Evolutionary conservation across 192 early-diverging fungal species (phyloP).

Genomic region (Cetraspora pellucida): DNA sequence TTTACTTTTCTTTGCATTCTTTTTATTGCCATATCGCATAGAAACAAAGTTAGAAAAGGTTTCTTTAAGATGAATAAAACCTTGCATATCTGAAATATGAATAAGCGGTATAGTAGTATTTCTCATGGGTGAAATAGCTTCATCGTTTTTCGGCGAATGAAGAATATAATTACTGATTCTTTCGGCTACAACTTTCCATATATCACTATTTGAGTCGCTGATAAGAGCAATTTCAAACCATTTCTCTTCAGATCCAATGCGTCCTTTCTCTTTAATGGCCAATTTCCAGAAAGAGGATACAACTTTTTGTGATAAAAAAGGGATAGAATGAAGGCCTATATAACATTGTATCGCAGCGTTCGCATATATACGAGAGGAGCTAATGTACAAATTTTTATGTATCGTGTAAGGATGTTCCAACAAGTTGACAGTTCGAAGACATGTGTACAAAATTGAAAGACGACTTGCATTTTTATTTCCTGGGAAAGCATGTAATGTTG

Average conservation of each 20-base stretch:
- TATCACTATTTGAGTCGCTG: background rate
- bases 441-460: constrained; percentile 27
- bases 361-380: constrained; percentile 26
- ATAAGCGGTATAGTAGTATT: constrained; percentile 24
- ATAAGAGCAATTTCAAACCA: constrained; percentile 25
- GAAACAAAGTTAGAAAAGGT: constrained; percentile 28
- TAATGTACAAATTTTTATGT: background rate
- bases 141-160: background rate
- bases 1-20: background rate
- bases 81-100: constrained; percentile 11
- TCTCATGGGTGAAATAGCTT: background rate
- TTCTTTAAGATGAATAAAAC: constrained; percentile 20
- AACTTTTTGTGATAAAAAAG: constrained; percentile 13
- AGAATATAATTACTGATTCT: background rate
- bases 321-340: constrained; percentile 26
- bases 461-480: constrained; percentile 30
- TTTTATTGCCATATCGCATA: constrained; percentile 4
- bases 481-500: background rate
- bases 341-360: constrained; percentile 31
- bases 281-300: constrained; percentile 22
- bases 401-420: constrained; percentile 7
- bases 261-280: constrained; percentile 14
- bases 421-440: constrained; percentile 26
- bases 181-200: constrained; percentile 22
- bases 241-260: constrained; percentile 3